Base-by-base conservation (phyloP, 2,329 filamentous ascomycete genomes). In the Leptographium flavum region DNA sequence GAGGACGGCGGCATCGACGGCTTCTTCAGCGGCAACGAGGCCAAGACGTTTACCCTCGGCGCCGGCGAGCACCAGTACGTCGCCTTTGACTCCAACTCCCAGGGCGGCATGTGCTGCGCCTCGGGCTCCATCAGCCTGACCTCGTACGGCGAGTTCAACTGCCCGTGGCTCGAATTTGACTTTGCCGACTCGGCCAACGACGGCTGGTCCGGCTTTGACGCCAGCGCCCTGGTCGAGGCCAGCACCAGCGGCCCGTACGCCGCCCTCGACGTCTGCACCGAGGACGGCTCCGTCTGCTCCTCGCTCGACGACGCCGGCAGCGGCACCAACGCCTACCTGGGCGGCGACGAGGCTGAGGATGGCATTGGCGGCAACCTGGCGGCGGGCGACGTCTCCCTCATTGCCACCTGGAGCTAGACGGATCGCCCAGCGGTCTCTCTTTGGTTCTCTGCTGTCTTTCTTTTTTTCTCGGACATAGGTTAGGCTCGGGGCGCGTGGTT, bases 81-180 rank as follows among this genome's bases (percentile, higher is more conserved):
- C 41, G 71, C 64, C 50, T 60, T 66, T 50, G 65, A 72, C 48
- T 38, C 47, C 38, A 61, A 73, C 63, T 61, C 63, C 45, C 70
- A 73, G 61, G 68, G 69, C 47, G 66, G 62, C 46, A 69, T 67
- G 54, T 59, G 67, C 43, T 74, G 69, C 58, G 56, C 57, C 27
- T 32, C 52, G 5, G 57, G 58, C 46, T 46, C 46, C 40, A 53
- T 68, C 11, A 56, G 60, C 31, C 50, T 50, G 48, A 71, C 65
- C 45, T 1, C 5, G 3, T 50, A 53, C 41, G 68, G 69, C 49
- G 62, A 68, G 55, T 67, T 59, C 47, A 62, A 63, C 42, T 58
- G 60, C 50, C 63, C 64, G 46, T 74, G 71, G 70, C 52, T 63
- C 56, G 71, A 74, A 62, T 68, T 65, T 44, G 71, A 74, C 59